Percentiles rank a stretch among this genome's conserved stretches.
Conservation (phyloP, 1,284 basidiomycete species). For the Puccinia horiana region DNA sequence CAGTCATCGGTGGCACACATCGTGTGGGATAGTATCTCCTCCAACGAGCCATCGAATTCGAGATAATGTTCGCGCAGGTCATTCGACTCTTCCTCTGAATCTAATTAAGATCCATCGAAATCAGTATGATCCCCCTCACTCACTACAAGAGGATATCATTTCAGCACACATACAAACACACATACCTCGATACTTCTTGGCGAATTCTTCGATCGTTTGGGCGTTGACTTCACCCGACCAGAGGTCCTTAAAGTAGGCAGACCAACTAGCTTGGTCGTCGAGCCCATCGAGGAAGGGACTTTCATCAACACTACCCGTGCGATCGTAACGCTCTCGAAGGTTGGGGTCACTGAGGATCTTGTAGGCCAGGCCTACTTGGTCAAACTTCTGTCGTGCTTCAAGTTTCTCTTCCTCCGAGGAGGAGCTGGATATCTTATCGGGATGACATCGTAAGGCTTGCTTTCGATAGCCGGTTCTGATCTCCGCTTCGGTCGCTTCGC, state of each 20-base stretch:
- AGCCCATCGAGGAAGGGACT: slow-evolving; percentile 9
- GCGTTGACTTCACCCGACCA: slow-evolving; percentile 46
- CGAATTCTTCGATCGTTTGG: slow-evolving; percentile 49
- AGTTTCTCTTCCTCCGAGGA: neutral
- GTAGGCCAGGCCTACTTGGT: slow-evolving; percentile 42
- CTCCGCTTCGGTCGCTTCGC: slow-evolving; percentile 26
- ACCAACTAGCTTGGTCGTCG: slow-evolving; percentile 35
- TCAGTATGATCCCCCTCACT: neutral
- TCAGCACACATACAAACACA: neutral
- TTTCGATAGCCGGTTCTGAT: slow-evolving; percentile 32
- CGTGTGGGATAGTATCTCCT: slow-evolving; percentile 22
- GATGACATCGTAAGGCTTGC: slow-evolving; percentile 37
- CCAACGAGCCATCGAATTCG: slow-evolving; percentile 21
- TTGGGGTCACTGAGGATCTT: slow-evolving; percentile 40
- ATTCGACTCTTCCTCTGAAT: slow-evolving; percentile 42
- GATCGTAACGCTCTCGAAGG: slow-evolving; percentile 30
- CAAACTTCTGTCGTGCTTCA: slow-evolving; percentile 26
- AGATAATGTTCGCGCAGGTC: slow-evolving; percentile 36
- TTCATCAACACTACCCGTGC: slow-evolving; percentile 5
- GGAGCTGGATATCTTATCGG: slow-evolving; percentile 29
- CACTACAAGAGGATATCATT: neutral
- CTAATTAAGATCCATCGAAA: neutral
- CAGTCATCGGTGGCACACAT: slow-evolving; percentile 30
- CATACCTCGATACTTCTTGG: slow-evolving; percentile 42
- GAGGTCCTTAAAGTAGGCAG: slow-evolving; percentile 47